Conservation (phyloP, 164 flowering plant species). For the Berberis vulgaris region DNA sequence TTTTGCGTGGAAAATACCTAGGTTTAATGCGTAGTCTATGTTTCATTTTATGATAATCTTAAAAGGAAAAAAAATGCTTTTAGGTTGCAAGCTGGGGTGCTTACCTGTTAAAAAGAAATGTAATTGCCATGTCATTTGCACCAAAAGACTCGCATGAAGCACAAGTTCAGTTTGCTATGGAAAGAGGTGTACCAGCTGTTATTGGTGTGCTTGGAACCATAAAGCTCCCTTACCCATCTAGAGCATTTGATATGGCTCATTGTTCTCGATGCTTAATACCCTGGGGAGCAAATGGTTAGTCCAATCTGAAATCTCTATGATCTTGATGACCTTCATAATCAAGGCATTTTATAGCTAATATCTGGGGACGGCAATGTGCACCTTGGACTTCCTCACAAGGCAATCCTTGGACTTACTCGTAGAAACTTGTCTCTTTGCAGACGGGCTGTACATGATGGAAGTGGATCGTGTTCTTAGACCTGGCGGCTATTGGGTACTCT, state of each 20-base stretch:
- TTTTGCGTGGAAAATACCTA: no score
- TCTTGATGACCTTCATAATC: background rate
- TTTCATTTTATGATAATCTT: background rate
- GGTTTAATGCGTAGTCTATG: no score
- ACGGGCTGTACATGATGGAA: constrained; percentile 84
- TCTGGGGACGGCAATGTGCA: background rate
- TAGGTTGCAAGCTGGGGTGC: constrained; percentile 99
- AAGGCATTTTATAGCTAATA: background rate
- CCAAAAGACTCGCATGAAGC: constrained; percentile 92
- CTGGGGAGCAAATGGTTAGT: constrained; percentile 78
- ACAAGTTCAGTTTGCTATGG: constrained; percentile 91
- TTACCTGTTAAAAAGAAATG: constrained; percentile 75
- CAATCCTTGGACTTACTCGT: background rate
- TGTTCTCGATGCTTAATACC: constrained; percentile 92
- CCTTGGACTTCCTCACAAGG: no score
- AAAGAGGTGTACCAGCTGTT: constrained; percentile 91
- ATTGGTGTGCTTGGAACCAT: constrained; percentile 88
- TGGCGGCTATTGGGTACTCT: constrained; percentile 94
- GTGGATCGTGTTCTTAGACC: constrained; percentile 91
- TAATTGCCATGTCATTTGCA: constrained; percentile 88
- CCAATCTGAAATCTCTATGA: background rate
- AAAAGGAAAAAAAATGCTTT: constrained; percentile 4
- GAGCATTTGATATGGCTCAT: constrained; percentile 94
- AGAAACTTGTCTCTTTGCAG: constrained; percentile 29
- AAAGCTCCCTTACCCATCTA: constrained; percentile 78